Base-by-base conservation (phyloP, 768 basidiomycete genomes). In the Lyophyllum atratum region DNA sequence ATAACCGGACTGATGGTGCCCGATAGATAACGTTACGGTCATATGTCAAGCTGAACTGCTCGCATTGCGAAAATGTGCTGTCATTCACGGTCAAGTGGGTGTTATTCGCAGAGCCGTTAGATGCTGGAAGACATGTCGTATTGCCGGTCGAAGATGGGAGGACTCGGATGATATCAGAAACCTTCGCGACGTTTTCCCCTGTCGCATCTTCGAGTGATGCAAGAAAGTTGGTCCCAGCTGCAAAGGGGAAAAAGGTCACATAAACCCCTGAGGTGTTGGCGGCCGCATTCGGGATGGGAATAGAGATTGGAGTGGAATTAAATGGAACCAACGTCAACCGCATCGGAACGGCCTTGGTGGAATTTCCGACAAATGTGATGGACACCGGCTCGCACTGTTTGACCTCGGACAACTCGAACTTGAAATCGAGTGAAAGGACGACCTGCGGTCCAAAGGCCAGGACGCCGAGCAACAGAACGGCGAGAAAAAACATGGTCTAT, bases 281-380 rank as follows among this genome's bases (percentile, higher is more conserved):
- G 15, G 68, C 58, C 47, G 72, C 65, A 45, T 71, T 64, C 12
- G 78, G 73, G 34, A 87, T 72, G 24, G 77, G 71, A 51, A 87
- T 75, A 40, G 72, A 71, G 43, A 84, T 66, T 1, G 83, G 81
- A 28, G 74, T 73, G n/a, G 75, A 76, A 60, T 79, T 77, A 62
- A 85, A 70, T 49, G 85, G 85, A 58, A 87, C 60, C 64, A 89
- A 66, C 33, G 78, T 78, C 54, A 87, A 72, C 17, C 73, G 71
- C 52, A 76, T 72, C 22, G 81, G 82, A 50, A 75, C 67, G 12
- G 71, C 63, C 11, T 67, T 49, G 22, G 66, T 72, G 29, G 68
- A 63, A 49, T 74, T 71, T n/a, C 80, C 80, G 19, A 64, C 61
- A 59, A 85, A 81, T 25, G 70, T 65, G 46, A 86, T 69, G 33